Evolutionary conservation across 352 stramenopile species (phyloP).

Genomic region (Globisporangium sylvaticum): DNA sequence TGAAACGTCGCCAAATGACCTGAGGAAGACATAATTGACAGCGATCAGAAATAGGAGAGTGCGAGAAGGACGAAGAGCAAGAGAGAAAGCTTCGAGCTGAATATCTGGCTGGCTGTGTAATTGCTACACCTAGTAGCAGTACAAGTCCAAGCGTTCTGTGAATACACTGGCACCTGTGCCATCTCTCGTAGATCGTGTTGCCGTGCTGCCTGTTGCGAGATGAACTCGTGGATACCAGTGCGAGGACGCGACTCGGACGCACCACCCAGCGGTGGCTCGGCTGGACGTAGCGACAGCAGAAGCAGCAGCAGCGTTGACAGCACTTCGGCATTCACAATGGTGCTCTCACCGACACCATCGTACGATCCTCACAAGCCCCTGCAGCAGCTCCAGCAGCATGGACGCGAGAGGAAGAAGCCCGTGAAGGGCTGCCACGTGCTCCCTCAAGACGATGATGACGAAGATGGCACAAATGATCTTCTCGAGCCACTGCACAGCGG

Average conservation of each 20-base stretch:
- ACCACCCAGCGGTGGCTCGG: background rate
- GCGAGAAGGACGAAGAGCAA: too few relatives aligned
- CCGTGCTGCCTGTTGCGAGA: background rate
- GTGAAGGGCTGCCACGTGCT: conserved; percentile 48
- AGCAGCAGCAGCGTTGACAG: conserved; percentile 1
- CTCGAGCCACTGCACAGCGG: conserved; percentile 9
- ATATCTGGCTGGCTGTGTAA: too few relatives aligned
- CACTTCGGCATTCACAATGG: conserved; percentile 4
- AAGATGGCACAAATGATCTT: conserved; percentile 10
- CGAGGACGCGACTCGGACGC: conserved; percentile 5
- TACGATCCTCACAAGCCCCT: background rate
- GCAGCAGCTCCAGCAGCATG: conserved; percentile 16
- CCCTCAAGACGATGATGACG: conserved; percentile 29
- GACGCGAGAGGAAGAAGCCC: conserved; percentile 14
- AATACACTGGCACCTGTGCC: too few relatives aligned
- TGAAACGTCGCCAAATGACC: too few relatives aligned
- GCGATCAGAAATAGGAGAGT: too few relatives aligned
- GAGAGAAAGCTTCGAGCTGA: too few relatives aligned
- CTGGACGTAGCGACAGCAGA: background rate
- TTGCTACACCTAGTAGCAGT: background rate
- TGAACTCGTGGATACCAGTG: conserved; percentile 8
- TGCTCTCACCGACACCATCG: background rate
- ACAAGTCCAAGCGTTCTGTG: too few relatives aligned
- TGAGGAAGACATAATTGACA: too few relatives aligned
- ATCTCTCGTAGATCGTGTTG: background rate